Percentiles rank a stretch among this genome's conserved stretches.
These are phyloP conservation scores for Alternaria arborescens DNA, from an alignment of 2,329 filamentous ascomycete genomes.

Conservation along the genomic window DNA sequence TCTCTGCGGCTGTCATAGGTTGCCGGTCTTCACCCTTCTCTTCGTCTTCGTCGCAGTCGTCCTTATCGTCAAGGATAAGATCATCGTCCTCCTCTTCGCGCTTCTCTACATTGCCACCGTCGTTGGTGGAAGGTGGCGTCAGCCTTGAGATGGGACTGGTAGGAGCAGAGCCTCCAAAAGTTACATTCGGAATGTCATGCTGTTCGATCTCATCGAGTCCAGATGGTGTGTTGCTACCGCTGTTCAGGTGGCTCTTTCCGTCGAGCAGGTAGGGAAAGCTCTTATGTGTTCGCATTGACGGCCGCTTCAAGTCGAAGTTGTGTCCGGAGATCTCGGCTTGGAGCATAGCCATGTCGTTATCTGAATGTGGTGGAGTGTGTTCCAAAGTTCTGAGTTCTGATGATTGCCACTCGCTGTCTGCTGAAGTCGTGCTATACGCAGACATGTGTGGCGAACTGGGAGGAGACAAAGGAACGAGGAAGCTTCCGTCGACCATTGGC, in stretches of 20 bases:
- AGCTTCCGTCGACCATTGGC: slow-evolving; percentile 57
- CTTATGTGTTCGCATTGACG: slow-evolving; percentile 54
- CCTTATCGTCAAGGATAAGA: slow-evolving; percentile 52
- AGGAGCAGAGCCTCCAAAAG: slow-evolving; percentile 56
- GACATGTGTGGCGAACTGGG: slow-evolving; percentile 62
- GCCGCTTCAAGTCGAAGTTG: slow-evolving; percentile 49
- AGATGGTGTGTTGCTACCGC: slow-evolving; percentile 38
- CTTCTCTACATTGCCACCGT: slow-evolving; percentile 46
- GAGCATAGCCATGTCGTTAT: slow-evolving; percentile 51
- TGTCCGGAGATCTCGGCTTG: slow-evolving; percentile 48
- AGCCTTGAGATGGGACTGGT: slow-evolving; percentile 56
- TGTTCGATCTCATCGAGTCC: slow-evolving; percentile 49
- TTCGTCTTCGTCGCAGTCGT: slow-evolving; percentile 41
- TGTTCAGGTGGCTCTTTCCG: slow-evolving; percentile 42
- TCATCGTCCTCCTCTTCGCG: slow-evolving; percentile 52
- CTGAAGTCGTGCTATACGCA: slow-evolving; percentile 55
- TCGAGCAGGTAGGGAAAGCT: slow-evolving; percentile 55
- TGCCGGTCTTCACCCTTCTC: slow-evolving; percentile 45
- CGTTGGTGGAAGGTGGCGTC: slow-evolving; percentile 56
- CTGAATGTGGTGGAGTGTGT: slow-evolving; percentile 43
- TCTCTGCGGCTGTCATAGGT: slow-evolving; percentile 58
- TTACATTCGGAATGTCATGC: slow-evolving; percentile 46
- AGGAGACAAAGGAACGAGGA: slow-evolving; percentile 59
- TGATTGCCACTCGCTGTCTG: slow-evolving; percentile 56
- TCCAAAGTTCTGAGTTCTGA: slow-evolving; percentile 49